phyloP scores from a whole-genome alignment of 2,329 filamentous ascomycete species.

The Beauveria medogensis region DNA sequence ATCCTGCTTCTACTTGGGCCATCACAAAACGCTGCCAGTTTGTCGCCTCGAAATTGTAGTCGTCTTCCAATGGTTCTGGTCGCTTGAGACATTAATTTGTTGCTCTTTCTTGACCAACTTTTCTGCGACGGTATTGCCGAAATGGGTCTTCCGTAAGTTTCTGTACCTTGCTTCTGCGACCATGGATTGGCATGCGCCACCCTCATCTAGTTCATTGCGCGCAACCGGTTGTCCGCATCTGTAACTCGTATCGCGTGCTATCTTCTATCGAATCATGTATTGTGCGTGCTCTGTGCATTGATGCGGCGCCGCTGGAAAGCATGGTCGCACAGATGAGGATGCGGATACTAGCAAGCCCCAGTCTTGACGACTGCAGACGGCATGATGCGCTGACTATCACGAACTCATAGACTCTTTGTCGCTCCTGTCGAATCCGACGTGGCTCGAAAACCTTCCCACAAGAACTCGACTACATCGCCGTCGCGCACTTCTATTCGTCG shows the following conservation, averaged over 20 bases:
- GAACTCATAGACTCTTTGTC: conserved; percentile 33
- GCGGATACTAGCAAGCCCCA: neutral
- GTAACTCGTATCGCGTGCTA: neutral
- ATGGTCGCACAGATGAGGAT: neutral
- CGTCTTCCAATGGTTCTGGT: neutral
- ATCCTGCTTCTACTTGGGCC: conserved; percentile 4
- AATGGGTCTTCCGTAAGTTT: conserved; percentile 44
- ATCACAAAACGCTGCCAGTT: conserved; percentile 3
- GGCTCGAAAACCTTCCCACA: conserved; percentile 26
- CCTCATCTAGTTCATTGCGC: neutral
- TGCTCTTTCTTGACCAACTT: neutral
- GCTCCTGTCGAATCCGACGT: conserved; percentile 38
- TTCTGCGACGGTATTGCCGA: conserved; percentile 9
- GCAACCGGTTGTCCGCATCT: neutral
- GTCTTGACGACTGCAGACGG: neutral
- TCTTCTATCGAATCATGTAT: neutral
- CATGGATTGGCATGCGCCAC: neutral
- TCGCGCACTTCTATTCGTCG: conserved; percentile 35
- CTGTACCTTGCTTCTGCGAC: neutral
- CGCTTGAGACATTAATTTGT: conserved; percentile 8
- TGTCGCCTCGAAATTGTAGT: neutral
- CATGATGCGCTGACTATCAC: neutral
- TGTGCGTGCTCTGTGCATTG: neutral
- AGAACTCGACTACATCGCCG: conserved; percentile 21
- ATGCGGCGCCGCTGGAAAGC: neutral